Conservation (phyloP, 306 rosid species). For the Gleditsia sinensis region DNA sequence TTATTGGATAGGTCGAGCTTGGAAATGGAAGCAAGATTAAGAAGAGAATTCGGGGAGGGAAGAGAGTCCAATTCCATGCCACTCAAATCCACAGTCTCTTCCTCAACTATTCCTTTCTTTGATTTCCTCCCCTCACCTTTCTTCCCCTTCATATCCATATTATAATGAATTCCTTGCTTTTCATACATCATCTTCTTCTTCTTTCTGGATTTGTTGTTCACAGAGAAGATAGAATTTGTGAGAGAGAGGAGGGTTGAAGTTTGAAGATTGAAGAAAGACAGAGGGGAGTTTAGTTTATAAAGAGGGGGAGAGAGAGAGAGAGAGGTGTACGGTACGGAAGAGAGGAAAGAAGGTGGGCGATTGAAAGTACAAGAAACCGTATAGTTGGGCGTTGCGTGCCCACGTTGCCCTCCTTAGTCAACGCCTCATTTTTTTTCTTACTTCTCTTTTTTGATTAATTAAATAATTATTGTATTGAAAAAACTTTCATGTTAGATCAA, state of each 20-base stretch:
- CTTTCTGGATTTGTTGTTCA: not conserved
- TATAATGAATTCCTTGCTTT: constrained; percentile 33
- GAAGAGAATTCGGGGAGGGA: constrained; percentile 68
- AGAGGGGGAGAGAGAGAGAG: not conserved
- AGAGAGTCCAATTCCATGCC: constrained; percentile 72
- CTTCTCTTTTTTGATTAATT: no score
- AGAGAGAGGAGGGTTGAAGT: not conserved
- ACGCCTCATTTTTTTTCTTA: constrained; percentile 16
- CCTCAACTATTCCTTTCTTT: constrained; percentile 14
- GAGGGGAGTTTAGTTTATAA: constrained; percentile 1
- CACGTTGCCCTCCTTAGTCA: constrained; percentile 45
- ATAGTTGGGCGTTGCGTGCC: constrained; percentile 42
- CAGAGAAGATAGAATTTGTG: not conserved
- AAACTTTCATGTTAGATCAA: no score
- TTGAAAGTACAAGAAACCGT: constrained; percentile 37
- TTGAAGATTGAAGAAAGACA: not conserved
- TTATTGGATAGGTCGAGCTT: constrained; percentile 90
- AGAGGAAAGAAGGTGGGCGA: not conserved
- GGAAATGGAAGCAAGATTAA: constrained; percentile 60
- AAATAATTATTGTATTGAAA: no score
- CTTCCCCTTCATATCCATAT: constrained; percentile 32
- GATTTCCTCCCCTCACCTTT: not conserved
- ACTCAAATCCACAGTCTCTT: constrained; percentile 77
- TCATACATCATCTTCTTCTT: constrained; percentile 55
- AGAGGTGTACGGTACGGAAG: constrained; percentile 39